These are phyloP conservation scores for Solanum microdontum DNA, from an alignment of 257 asterid genomes.

Conservation along the genomic window DNA sequence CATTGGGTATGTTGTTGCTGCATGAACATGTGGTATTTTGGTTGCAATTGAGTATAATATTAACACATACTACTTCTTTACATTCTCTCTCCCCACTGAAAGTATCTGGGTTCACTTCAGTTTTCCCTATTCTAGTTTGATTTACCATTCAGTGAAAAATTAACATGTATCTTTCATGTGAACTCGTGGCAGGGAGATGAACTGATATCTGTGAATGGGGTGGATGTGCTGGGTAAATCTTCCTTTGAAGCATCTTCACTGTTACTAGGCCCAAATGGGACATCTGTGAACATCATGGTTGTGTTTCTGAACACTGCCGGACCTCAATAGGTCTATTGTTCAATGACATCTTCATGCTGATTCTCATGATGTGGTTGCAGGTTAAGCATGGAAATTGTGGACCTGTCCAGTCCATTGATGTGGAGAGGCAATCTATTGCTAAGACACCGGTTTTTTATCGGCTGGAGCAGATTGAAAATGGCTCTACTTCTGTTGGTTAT, in stretches of 20 bases:
- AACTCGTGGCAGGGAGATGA: slow-evolving; percentile 71
- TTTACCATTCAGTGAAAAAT: neutral
- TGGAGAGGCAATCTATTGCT: slow-evolving; percentile 87
- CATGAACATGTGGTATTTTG: neutral
- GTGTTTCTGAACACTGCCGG: slow-evolving; percentile 10
- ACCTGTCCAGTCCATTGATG: slow-evolving; percentile 54
- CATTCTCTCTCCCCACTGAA: neutral
- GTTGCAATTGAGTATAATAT: neutral
- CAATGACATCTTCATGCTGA: slow-evolving; percentile 21
- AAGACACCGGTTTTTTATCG: slow-evolving; percentile 88
- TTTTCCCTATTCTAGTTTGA: neutral
- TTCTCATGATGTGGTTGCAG: slow-evolving; percentile 28
- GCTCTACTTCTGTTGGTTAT: slow-evolving; percentile 64
- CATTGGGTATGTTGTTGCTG: neutral
- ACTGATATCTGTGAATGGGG: slow-evolving; percentile 65
- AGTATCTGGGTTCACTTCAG: neutral
- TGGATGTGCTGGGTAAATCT: slow-evolving; percentile 78
- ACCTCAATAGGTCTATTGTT: slow-evolving; percentile 27
- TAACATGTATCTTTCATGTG: slow-evolving; percentile 1
- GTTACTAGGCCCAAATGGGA: slow-evolving; percentile 85
- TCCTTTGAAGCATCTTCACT: slow-evolving; percentile 88
- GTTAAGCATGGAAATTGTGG: slow-evolving; percentile 98
- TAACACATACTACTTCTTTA: neutral
- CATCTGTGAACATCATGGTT: slow-evolving; percentile 71
- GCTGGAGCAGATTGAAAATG: slow-evolving; percentile 59